These are phyloP conservation scores for Neodidymelliopsis sp. DNA, from an alignment of 2,329 filamentous ascomycete genomes.

Conservation along the genomic window DNA sequence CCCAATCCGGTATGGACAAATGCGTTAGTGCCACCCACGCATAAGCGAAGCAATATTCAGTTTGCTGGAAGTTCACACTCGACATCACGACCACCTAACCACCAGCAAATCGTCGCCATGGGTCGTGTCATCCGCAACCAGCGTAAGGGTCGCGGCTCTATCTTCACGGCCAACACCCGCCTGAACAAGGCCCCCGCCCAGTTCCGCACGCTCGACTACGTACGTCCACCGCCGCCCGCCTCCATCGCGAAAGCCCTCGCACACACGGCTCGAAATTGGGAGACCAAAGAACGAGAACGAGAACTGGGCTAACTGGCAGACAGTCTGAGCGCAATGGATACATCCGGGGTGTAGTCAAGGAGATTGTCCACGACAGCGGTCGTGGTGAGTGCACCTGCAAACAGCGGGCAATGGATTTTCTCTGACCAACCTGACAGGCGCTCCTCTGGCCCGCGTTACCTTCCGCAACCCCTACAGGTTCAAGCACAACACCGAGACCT, in stretches of 20 bases:
- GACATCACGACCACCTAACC: conserved; percentile 25
- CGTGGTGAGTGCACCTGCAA: conserved; percentile 70
- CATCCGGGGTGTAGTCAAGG: conserved; percentile 95
- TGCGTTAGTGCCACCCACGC: conserved; percentile 2
- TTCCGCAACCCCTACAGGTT: conserved; percentile 99
- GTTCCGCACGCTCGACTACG: conserved; percentile 96
- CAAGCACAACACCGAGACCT: conserved; percentile 98
- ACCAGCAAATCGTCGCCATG: conserved; percentile 50
- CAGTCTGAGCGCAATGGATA: conserved; percentile 92
- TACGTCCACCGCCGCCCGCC: conserved; percentile 41
- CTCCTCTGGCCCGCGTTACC: conserved; percentile 93
- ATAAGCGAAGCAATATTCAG: conserved; percentile 7
- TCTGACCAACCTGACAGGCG: conserved; percentile 41
- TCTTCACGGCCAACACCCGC: conserved; percentile 71
- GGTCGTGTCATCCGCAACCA: conserved; percentile 80
- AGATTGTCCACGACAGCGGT: conserved; percentile 98
- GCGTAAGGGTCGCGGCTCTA: conserved; percentile 74
- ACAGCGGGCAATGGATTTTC: conserved; percentile 14
- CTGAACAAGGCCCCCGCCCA: conserved; percentile 95
- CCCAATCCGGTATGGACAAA: background rate
- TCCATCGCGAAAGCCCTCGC: conserved; percentile 1
- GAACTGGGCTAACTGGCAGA: conserved; percentile 48
- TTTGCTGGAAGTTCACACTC: background rate
- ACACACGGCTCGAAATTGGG: too few species aligned
- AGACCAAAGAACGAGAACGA: conserved; percentile 26